Conservation (phyloP, 163 green algal genomes). For the Chlorella variabilis region DNA sequence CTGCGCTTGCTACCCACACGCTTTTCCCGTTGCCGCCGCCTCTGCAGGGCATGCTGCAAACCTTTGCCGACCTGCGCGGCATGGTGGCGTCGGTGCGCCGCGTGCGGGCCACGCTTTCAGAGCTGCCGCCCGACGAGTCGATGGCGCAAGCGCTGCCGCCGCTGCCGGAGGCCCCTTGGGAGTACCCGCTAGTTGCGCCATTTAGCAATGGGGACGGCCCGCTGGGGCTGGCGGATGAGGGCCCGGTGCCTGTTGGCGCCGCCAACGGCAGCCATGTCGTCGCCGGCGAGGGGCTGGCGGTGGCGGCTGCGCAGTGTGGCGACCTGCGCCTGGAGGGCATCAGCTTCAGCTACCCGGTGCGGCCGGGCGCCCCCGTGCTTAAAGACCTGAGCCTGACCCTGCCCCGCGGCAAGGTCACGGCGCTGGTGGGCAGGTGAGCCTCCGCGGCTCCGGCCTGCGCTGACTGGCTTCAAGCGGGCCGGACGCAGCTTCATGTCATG, state of each 20-base stretch:
- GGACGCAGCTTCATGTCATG: background rate
- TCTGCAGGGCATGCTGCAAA: slow-evolving; percentile 82
- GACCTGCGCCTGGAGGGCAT: slow-evolving; percentile 78
- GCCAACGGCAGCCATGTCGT: background rate
- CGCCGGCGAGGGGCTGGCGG: background rate
- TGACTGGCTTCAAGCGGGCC: no score
- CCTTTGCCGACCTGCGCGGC: slow-evolving; percentile 76
- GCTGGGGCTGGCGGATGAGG: slow-evolving; percentile 13
- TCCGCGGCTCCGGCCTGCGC: no score
- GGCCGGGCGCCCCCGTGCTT: slow-evolving; percentile 73
- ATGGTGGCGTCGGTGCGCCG: slow-evolving; percentile 64
- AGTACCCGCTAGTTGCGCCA: slow-evolving; percentile 68
- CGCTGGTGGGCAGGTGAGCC: slow-evolving; percentile 74
- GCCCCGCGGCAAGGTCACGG: slow-evolving; percentile 75
- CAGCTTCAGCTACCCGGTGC: slow-evolving; percentile 82
- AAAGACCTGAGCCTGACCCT: slow-evolving; percentile 74
- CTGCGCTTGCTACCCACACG: no score
- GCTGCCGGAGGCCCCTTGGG: slow-evolving; percentile 72
- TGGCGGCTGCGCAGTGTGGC: slow-evolving; percentile 29
- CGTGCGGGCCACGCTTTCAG: slow-evolving; percentile 52
- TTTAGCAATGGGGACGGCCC: background rate
- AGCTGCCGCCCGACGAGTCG: slow-evolving; percentile 70
- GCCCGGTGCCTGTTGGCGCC: background rate
- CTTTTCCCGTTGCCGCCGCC: background rate
- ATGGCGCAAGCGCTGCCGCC: slow-evolving; percentile 86